Evolutionary conservation across 176 grass and related monocot species (phyloP).

Genomic region (Ampelocalamus luodianensis): DNA sequence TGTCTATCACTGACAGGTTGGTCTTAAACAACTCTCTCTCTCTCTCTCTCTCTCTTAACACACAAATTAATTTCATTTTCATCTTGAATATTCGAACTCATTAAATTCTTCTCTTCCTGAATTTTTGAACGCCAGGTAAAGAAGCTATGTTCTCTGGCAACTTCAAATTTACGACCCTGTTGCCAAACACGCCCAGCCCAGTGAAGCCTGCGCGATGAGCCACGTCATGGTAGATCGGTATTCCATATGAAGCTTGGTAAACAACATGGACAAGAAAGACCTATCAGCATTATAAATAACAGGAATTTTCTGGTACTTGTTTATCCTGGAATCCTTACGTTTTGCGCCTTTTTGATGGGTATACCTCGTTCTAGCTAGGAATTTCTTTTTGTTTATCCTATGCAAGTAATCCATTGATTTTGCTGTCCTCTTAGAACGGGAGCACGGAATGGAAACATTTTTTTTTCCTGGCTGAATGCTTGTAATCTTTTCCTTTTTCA

Average conservation of each 20-base stretch:
- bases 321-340: conserved; percentile 22
- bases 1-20: conserved; percentile 87
- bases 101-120: conserved; percentile 25
- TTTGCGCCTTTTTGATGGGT: conserved; percentile 24
- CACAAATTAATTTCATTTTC: conserved; percentile 7
- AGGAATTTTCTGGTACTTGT: conserved; percentile 24
- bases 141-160: conserved; percentile 90
- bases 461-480: not conserved
- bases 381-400: conserved; percentile 30
- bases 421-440: not conserved
- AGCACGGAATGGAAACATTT: conserved; percentile 6
- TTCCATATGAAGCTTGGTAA: conserved; percentile 35
- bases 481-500: not conserved
- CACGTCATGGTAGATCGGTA: conserved; percentile 9
- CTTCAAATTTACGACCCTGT: conserved; percentile 78
- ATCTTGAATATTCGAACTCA: conserved; percentile 30
- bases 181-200: conserved; percentile 39
- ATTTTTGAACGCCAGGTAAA: conserved; percentile 58
- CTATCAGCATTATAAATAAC: conserved; percentile 48
- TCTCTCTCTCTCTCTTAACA: no score
- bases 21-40: conserved; percentile 31
- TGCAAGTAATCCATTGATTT: not conserved
- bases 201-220: conserved; percentile 59
- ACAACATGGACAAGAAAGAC: conserved; percentile 21
- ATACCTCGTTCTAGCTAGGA: conserved; percentile 37